Base-by-base conservation (phyloP, 768 basidiomycete species). In the Clitopilus hobsonii region DNA sequence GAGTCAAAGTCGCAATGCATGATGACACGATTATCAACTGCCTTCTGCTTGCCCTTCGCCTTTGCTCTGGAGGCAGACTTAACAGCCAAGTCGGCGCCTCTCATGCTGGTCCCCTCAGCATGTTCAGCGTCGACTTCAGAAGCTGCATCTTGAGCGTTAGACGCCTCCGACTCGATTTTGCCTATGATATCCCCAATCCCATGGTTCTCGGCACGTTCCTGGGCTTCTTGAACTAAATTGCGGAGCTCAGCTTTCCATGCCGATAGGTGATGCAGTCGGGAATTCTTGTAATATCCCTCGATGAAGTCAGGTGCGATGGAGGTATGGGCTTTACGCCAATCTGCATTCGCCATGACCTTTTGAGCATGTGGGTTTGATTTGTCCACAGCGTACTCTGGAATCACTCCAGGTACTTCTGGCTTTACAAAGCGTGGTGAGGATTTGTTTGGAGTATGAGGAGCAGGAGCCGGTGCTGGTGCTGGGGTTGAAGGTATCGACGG, bases 1-100 rank as follows among this genome's bases (percentile, higher is more conserved):
- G 88, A 93, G 64, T 99, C 97, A 60, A 98, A 98, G 67, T 94
- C 92, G 60, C 89, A 91, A 62, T 94, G 92, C 89, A 94, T 91
- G 62, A 93, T 88, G 8, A 90, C 82, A 14, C 79, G 78, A 38
- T 84, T 80, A 28, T 76, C 77, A 28, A 75, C 75, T 14, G 74
- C 81, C 61, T 77, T 84, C 57, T 73, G 77, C 66, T 84, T 86
- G 41, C 74, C 79, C 59, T 86, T 85, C 62, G 76, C 79, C 57
- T 79, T 82, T 13, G 64, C 63, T 60, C 75, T 74, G 18, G 67
- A 63, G 36, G 84, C 80, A 6, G 83, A 82, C 54, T 69, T 73
- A 63, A 75, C 65, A 3, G 76, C 68, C 2, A 85, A 64, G 49
- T 73, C 80, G 2, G 78, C 77, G 0, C 80, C 79, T 58, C 71